These are phyloP conservation scores for Herpetospermum pedunculosum DNA, from an alignment of 306 rosid species.

Conservation along the genomic window DNA sequence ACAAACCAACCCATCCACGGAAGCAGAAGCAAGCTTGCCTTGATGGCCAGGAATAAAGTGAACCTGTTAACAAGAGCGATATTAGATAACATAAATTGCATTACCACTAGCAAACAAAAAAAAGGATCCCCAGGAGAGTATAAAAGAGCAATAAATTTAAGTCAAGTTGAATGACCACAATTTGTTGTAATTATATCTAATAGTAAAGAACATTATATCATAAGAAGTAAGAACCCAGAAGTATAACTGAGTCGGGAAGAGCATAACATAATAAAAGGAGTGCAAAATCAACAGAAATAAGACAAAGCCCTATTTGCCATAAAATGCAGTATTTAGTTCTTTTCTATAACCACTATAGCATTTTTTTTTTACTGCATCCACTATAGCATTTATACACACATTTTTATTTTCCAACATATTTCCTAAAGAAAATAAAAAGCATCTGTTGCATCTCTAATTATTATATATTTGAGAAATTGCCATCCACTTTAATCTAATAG, in stretches of 20 bases:
- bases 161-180: neutral
- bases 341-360: neutral
- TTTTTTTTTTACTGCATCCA: no score
- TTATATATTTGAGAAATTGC: neutral
- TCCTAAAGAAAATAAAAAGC: neutral
- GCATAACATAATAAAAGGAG: neutral
- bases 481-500: neutral
- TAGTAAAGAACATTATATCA: neutral
- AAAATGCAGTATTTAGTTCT: neutral
- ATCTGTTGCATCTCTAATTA: neutral
- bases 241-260: neutral
- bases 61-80: conserved; percentile 39
- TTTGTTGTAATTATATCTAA: neutral
- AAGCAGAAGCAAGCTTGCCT: conserved; percentile 83
- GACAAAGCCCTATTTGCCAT: neutral
- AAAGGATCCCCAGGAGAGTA: neutral
- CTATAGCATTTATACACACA: neutral
- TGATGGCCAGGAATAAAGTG: conserved; percentile 64
- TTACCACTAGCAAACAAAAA: neutral
- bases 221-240: neutral
- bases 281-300: neutral
- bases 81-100: neutral
- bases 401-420: neutral
- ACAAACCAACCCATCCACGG: conserved; percentile 87
- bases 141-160: neutral